Evolutionary conservation across 768 basidiomycete species (phyloP), one percentile per base, ranked within the genome.

Genomic region (Exidia glandulosa): DNA sequence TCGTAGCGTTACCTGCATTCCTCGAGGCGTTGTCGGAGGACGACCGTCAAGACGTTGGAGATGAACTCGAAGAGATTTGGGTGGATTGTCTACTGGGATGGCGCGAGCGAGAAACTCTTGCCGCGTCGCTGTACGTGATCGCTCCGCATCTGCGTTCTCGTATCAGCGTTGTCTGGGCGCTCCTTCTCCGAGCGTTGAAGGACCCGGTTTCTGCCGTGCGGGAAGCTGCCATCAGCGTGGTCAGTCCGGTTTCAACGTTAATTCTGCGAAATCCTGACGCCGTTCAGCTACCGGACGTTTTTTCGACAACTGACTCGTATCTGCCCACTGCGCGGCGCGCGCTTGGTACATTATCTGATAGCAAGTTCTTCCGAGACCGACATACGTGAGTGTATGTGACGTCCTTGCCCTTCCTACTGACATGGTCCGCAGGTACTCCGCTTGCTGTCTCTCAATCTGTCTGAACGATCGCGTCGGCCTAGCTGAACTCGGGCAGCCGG

Each of bases 201-300:
- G 94, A 96, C 66, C 74, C 73, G 19, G 89, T 90, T 58, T 87
- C 91, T n/a, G 84, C 87, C 34, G 92, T 98, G 3, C 76, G 94
- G 58, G 88, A 91, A 66, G 81, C 83, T 37, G 88, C 86, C 1
- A 78, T 90, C 27, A 68, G 72, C 37, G 74, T 75, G 65, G 89
- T 91, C 69, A 72, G 92, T 78, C 32, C 25, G 16, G 9, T 2
- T 33, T 30, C 31, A 7, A 29, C 36, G 14, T 32, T 34, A 55
- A 54, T 60, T 56, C 34, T 60, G n/a, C 25, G 30, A 55, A 41
- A 59, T 61, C 60, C 57, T 64, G 13, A 60, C 66, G 52, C 57
- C 69, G 36, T 60, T 71, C 63, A 88, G 77, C 72, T 86, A 60
- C 76, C 83, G 16, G 70, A 66, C 37, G 70, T 83, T 56, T 78